Percentiles rank a stretch among this genome's conserved stretches.
These are phyloP conservation scores for Ephemerocybe angulata DNA, from an alignment of 768 basidiomycete genomes.

Conservation along the genomic window DNA sequence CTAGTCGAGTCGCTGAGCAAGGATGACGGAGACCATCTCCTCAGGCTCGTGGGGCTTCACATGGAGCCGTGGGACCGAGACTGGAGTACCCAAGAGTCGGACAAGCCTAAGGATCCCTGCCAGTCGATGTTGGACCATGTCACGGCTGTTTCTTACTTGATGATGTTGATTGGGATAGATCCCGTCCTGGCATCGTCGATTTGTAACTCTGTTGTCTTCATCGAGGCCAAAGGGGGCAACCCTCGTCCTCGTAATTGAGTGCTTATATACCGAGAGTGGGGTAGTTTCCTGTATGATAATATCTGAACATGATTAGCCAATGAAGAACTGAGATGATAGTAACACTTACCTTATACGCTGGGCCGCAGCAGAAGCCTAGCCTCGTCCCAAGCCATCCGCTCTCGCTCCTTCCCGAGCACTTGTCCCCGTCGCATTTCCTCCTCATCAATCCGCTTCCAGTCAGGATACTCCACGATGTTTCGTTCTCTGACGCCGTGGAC, in stretches of 20 bases:
- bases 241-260: not conserved
- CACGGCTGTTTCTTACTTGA: not conserved
- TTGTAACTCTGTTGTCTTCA: not conserved
- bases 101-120: too few species aligned
- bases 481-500: slow-evolving; percentile 36
- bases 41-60: not conserved
- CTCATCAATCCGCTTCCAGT: slow-evolving; percentile 72
- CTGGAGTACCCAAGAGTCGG: not conserved
- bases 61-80: not conserved
- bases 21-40: not conserved
- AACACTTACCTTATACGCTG: not conserved
- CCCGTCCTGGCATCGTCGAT: not conserved
- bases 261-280: not conserved
- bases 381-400: slow-evolving; percentile 71
- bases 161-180: not conserved
- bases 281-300: too few species aligned
- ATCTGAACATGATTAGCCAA: too few species aligned
- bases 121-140: not conserved
- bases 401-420: slow-evolving; percentile 62
- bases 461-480: slow-evolving; percentile 56
- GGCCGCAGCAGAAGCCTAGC: slow-evolving; percentile 32
- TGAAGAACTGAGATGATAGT: too few species aligned
- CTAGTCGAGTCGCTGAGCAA: not conserved
- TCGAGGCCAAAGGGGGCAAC: not conserved
- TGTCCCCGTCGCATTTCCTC: slow-evolving; percentile 67